phyloP scores from a whole-genome alignment of 768 basidiomycete genomes.

The Tylopilus plumbeoviolaceoides region DNA sequence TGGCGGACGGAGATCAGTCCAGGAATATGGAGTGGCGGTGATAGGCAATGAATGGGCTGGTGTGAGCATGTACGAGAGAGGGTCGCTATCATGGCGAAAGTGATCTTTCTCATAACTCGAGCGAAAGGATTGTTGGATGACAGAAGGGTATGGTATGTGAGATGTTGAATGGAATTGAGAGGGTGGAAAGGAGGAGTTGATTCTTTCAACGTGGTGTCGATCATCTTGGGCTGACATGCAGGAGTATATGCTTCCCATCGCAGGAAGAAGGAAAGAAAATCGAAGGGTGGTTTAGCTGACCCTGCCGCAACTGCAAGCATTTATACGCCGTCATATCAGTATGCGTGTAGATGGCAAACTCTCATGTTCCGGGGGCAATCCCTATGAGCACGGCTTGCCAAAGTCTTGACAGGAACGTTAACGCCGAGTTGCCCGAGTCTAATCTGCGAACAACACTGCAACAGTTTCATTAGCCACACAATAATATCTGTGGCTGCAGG shows the following conservation, averaged over 20 bases:
- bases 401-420: neutral
- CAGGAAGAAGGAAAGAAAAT: neutral
- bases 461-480: no score
- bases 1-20: no score
- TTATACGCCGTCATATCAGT: neutral
- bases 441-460: no score
- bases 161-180: conserved; percentile 40
- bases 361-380: neutral
- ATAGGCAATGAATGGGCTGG: neutral
- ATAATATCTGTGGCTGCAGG: no score
- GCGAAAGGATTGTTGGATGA: conserved; percentile 27
- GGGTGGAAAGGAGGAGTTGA: neutral
- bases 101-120: conserved; percentile 34
- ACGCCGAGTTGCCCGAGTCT: neutral
- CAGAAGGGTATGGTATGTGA: conserved; percentile 32
- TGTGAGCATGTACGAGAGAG: neutral
- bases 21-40: neutral
- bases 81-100: neutral
- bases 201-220: neutral
- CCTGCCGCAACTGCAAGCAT: no score
- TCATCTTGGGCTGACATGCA: conserved; percentile 10
- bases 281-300: no score
- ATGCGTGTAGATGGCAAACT: neutral
- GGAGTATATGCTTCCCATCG: conserved; percentile 33
- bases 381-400: no score